Conservation (phyloP, 1,284 basidiomycete genomes). For the Sporisorium scitamineum region DNA sequence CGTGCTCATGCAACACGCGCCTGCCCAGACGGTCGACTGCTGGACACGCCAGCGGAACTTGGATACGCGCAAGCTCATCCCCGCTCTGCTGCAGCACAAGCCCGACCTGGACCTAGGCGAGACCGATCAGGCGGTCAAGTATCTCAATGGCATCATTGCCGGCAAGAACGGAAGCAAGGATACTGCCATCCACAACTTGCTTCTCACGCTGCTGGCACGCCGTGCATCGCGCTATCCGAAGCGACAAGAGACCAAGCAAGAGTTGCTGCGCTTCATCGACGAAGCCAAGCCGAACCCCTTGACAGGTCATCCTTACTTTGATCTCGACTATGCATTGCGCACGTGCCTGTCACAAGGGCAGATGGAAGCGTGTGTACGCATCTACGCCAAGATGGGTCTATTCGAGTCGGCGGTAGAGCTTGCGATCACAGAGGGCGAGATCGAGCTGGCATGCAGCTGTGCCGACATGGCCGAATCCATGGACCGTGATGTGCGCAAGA, state of each 20-base stretch:
- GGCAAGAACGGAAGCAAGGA: conserved; percentile 83
- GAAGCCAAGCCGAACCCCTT: conserved; percentile 81
- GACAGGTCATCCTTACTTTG: conserved; percentile 89
- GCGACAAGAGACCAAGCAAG: conserved; percentile 75
- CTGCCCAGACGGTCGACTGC: conserved; percentile 88
- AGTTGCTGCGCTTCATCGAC: conserved; percentile 87
- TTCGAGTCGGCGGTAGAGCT: conserved; percentile 97
- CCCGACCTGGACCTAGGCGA: conserved; percentile 63
- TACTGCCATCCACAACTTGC: conserved; percentile 90
- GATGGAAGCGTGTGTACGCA: conserved; percentile 91
- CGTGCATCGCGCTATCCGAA: conserved; percentile 29
- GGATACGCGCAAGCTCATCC: conserved; percentile 86
- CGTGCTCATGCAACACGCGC: conserved; percentile 84
- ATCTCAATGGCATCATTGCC: conserved; percentile 81
- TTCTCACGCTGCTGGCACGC: conserved; percentile 85
- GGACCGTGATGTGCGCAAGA: conserved; percentile 77
- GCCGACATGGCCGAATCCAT: conserved; percentile 55
- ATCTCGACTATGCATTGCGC: conserved; percentile 94
- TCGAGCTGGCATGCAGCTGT: conserved; percentile 72
- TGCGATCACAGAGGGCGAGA: conserved; percentile 74
- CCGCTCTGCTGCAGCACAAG: conserved; percentile 86
- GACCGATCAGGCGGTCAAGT: conserved; percentile 85
- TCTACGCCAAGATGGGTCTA: conserved; percentile 97
- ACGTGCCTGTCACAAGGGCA: conserved; percentile 81
- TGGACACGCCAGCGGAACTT: conserved; percentile 86